A percentile compares a stretch with the other conserved stretches of the same genome.
These are phyloP conservation scores for Fulvia fulva DNA, from an alignment of 2,329 filamentous ascomycete species.

Conservation along the genomic window DNA sequence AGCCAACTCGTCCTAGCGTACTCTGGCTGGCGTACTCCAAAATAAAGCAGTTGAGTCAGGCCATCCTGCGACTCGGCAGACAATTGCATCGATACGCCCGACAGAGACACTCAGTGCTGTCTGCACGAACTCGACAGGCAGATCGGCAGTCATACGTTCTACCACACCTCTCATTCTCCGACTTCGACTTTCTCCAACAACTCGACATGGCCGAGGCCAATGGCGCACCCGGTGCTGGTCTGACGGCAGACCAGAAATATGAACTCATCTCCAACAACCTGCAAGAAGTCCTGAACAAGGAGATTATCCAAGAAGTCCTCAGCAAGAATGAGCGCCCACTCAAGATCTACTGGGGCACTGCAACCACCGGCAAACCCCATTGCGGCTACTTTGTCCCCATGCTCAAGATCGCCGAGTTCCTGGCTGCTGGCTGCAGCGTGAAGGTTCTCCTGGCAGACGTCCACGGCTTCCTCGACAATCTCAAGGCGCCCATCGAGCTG, in stretches of 20 bases:
- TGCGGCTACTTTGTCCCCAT: constrained; percentile 85
- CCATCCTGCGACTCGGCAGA: background rate
- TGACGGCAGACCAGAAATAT: constrained; percentile 56
- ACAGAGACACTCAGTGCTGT: background rate
- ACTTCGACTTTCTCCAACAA: background rate
- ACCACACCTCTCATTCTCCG: background rate
- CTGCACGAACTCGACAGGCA: background rate
- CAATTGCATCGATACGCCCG: background rate
- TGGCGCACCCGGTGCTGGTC: constrained; percentile 8
- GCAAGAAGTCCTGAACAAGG: constrained; percentile 75
- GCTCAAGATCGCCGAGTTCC: constrained; percentile 84
- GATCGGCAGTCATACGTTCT: background rate
- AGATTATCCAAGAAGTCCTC: constrained; percentile 72
- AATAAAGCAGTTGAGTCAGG: background rate
- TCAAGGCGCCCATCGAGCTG: constrained; percentile 72
- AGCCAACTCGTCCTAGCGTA: background rate
- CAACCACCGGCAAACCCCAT: constrained; percentile 82
- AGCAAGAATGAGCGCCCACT: constrained; percentile 66
- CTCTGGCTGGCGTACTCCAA: background rate
- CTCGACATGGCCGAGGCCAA: constrained; percentile 13
- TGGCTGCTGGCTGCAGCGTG: constrained; percentile 74
- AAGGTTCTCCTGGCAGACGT: constrained; percentile 44
- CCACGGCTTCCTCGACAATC: constrained; percentile 61
- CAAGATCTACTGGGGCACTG: constrained; percentile 84
- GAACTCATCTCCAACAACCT: constrained; percentile 71